Conservation (phyloP, 768 basidiomycete species). For the Podaxis sp. region DNA sequence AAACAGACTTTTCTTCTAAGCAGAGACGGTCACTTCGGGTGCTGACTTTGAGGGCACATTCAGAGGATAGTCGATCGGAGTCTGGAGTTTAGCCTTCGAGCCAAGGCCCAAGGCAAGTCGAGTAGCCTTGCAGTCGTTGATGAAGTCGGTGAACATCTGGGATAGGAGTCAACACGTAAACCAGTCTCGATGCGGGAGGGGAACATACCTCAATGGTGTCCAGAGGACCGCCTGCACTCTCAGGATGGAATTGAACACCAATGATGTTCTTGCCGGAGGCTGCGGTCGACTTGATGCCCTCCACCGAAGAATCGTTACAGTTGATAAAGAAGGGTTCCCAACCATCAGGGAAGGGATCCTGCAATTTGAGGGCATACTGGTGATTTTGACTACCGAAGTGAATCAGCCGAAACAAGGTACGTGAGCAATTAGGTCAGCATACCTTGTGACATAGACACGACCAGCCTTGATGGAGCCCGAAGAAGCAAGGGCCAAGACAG, state of each 20-base stretch:
- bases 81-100: slow-evolving; percentile 14
- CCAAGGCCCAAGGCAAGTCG: slow-evolving; percentile 35
- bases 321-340: slow-evolving; percentile 99
- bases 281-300: slow-evolving; percentile 93
- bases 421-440: slow-evolving; percentile 19
- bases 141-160: slow-evolving; percentile 94
- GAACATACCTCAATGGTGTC: slow-evolving; percentile 90
- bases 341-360: slow-evolving; percentile 93
- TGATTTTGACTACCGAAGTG: slow-evolving; percentile 77
- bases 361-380: slow-evolving; percentile 93
- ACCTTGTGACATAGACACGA: slow-evolving; percentile 95
- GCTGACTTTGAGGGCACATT: slow-evolving; percentile 23
- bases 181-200: not conserved
- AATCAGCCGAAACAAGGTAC: slow-evolving; percentile 2
- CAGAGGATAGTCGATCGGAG: slow-evolving; percentile 25
- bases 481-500: slow-evolving; percentile 92
- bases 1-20: slow-evolving; percentile 7
- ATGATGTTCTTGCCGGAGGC: slow-evolving; percentile 90
- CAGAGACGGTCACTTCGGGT: slow-evolving; percentile 17
- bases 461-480: slow-evolving; percentile 94
- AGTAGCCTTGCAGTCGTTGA: slow-evolving; percentile 72
- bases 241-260: slow-evolving; percentile 99
- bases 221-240: slow-evolving; percentile 96
- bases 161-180: slow-evolving; percentile 4
- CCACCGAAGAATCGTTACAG: slow-evolving; percentile 98